Evolutionary conservation across 2,329 filamentous ascomycete genomes (phyloP), one percentile per base, ranked within the genome.

Genomic region (Curvularia sp.): DNA sequence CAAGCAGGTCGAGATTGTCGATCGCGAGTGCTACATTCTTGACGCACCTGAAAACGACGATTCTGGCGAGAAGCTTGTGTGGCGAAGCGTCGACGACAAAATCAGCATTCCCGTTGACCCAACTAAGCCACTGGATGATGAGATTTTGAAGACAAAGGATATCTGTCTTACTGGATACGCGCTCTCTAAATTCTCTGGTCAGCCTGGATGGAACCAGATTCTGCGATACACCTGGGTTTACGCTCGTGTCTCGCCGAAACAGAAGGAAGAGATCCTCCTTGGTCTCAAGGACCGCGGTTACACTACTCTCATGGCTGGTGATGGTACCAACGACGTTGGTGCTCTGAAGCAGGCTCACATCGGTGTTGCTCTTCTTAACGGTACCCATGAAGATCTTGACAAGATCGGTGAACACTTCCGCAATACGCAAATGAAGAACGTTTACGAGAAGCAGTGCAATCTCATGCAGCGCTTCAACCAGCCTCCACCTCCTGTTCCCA

Each of bases 291-390:
- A 97, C 71, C 91, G 92, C 81, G 95, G 95, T 49, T 99, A 99
- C 82, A 97, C 95, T 61, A 99, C 95, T 30, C 86, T 99, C 62
- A 99, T 99, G 95, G 96, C 93, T 70, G 95, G 95, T 78, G 95
- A 99, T 73, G 95, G 95, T 64, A 99, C 95, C 55, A 99, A 99
- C 77, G 95, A 99, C 74, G 95, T 99, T 55, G 95, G 95, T 65
- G 95, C 95, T 44, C 83, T 99, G 73, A 99, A 99, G 83, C 95
- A 99, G 80, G 95, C 95, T 41, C 95, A 99, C 75, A 93, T 99
- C 64, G 95, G 95, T 79, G 91, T 99, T 63, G 95, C 95, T 22
- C 87, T 99, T 49, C 87, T 99, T 67, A 99, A 99, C 78, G 95
- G 95, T 63, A 96, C 93, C 1, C 89, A 88, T 66, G 91, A 98